Evolutionary conservation across 78 protist species (phyloP), one percentile per base, ranked within the genome.

Genomic region (Isochrysis galbana): DNA sequence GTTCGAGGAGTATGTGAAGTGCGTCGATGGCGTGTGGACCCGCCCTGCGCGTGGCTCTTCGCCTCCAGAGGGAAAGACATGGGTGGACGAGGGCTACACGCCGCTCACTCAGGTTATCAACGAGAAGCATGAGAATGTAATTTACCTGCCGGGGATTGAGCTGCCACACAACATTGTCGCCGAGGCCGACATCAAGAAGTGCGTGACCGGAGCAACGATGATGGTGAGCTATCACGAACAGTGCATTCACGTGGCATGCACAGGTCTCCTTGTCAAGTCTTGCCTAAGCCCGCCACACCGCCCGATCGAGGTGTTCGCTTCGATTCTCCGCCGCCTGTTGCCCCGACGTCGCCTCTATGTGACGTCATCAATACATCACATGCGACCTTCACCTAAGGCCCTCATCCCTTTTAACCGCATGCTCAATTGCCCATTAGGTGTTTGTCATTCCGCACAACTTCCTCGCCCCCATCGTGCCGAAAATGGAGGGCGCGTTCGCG

Each of bases 51-150:
- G n/a, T 34, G 54, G 34, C 1, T 2, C 51, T 2, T 1, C 38
- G 5, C 61, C 51, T 10, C 41, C 86, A 5, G 45, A 25, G 46
- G 23, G 26, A 25, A 11, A 7, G 38, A 80, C 51, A 51, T 44
- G 51, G 61, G 38, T 44, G 34, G 87, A 44, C 32, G 70, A 95
- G n/a, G 97, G 96, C 17, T 78, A 84, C 80, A 19, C 80, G 46
- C 92, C 92, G 91, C 93, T 96, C 44, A 90, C 94, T 21, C 92
- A 94, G 46, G 94, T 92, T 39, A 95, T 96, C 92, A 96, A 96
- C 94, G 36, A 17, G 80, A 25, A 36, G 45, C 95, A 94, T 69
- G 96, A 94, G 93, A 96, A 96, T 87, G 91, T 69, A 25, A 94
- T 92, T 87, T 96, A 96, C 87, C 90, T 96, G 44, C 95, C 96